Percentiles rank a stretch among this genome's conserved stretches.
phyloP scores from a whole-genome alignment of 75 land plant genomes.

The Cryptomeria japonica region DNA sequence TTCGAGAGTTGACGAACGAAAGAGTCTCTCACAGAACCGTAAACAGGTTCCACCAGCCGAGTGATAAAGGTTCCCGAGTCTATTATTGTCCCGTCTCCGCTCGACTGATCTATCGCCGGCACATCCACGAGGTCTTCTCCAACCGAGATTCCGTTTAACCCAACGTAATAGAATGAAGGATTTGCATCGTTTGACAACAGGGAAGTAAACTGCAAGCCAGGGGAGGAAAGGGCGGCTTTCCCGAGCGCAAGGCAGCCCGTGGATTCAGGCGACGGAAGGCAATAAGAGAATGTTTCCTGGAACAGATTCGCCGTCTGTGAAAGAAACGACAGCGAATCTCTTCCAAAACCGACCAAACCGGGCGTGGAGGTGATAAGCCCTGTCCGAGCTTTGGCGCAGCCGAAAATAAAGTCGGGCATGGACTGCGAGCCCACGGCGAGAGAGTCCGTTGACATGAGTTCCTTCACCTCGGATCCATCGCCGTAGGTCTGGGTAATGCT shows the following conservation, averaged over 20 bases:
- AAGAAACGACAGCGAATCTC: background rate
- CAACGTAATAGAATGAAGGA: background rate
- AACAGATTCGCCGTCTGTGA: slow-evolving; percentile 40
- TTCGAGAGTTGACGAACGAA: no score
- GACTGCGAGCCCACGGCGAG: background rate
- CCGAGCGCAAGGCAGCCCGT: slow-evolving; percentile 57
- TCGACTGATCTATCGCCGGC: no score
- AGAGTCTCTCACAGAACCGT: no score
- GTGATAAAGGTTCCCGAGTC: slow-evolving; percentile 65
- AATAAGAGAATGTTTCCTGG: slow-evolving; percentile 26
- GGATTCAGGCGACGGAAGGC: background rate
- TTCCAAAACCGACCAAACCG: background rate
- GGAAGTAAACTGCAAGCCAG: background rate
- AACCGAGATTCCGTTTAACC: background rate
- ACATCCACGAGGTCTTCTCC: no score
- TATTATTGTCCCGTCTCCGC: slow-evolving; percentile 43
- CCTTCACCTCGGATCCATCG: slow-evolving; percentile 21
- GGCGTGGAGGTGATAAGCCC: no score
- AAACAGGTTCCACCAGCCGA: background rate
- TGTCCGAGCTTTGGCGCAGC: background rate
- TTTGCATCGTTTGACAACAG: background rate
- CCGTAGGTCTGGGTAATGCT: slow-evolving; percentile 22
- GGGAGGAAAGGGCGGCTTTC: background rate
- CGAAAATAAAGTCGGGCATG: background rate
- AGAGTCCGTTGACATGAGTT: background rate